Evolutionary conservation across 2,329 filamentous ascomycete genomes (phyloP), one percentile per base, ranked within the genome.

Genomic region (Colletotrichum kahawae): DNA sequence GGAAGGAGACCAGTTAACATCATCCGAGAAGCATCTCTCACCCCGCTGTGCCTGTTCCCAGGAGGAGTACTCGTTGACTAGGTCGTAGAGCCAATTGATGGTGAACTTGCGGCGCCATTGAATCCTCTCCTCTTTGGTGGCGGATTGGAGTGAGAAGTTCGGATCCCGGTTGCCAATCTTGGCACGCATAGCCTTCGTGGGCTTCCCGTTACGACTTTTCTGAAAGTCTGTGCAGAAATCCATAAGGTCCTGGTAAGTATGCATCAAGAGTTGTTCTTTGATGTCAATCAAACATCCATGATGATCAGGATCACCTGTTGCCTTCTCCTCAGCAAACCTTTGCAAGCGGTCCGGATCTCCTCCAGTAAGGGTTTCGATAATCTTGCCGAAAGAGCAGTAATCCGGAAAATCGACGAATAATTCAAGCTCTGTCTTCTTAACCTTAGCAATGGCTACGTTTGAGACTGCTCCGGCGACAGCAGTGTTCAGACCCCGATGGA

Each of bases 31-130:
- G 77, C 82, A 84, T 59, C 80, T 82, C 59, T 81, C 73, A 7
- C 76, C 82, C 38, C 83, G 85, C 8, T 80, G 80, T 66, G 87
- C 82, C 2, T 86, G 80, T n/a, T 87, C 84, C 68, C 84, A 78
- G 5, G 80, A 76, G 1, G 85, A 86, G 70, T 84, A 88, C 5
- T 87, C 33, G 65, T 88, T 89, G 77, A 90, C 86, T 5, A 90
- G 77, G 67, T 89, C 87, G 74, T 89, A 90, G 0, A 90, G 83
- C 87, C 87, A 89, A 70, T 86, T 88, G 76, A 90, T 88, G 4
- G 85, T 88, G 67, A 87, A 90, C 0, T 79, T 76, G 2, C 87
- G 85, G 6, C 88, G 86, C 88, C 88, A 90, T 7, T 82, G 79
- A 4, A 87, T 56, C 21, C 85, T 79, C 65, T 88, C 78, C 7